Conservation (phyloP, 257 asterid genomes). For the Nicotiana otophora region DNA sequence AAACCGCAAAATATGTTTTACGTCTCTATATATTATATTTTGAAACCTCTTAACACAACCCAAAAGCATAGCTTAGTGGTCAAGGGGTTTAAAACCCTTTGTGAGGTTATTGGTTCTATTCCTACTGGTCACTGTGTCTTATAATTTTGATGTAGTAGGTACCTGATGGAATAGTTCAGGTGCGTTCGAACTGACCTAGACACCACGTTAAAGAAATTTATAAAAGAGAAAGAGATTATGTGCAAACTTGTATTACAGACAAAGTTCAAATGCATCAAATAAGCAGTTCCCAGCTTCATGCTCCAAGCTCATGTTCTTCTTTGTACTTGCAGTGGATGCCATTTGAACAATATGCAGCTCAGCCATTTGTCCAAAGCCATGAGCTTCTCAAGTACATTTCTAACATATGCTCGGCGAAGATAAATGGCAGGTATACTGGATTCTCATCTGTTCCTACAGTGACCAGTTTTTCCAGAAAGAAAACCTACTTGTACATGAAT, state of each 20-base stretch:
- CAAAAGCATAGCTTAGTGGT: too few species aligned
- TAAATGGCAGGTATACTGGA: constrained; percentile 50
- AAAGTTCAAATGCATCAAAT: neutral
- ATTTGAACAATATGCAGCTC: constrained; percentile 65
- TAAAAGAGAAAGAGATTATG: too few species aligned
- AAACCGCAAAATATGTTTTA: too few species aligned
- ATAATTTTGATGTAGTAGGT: too few species aligned
- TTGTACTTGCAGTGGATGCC: constrained; percentile 82
- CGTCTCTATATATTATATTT: too few species aligned
- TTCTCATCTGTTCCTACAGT: constrained; percentile 40
- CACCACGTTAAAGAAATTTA: too few species aligned
- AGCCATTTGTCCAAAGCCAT: constrained; percentile 58
- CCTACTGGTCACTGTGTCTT: too few species aligned
- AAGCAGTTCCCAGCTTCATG: neutral
- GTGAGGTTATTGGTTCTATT: too few species aligned
- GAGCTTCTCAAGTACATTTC: constrained; percentile 44
- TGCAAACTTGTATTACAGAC: neutral
- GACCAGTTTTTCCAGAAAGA: constrained; percentile 28
- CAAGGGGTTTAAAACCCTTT: too few species aligned
- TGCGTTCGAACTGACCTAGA: too few species aligned
- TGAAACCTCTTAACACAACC: too few species aligned
- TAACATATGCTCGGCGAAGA: constrained; percentile 57
- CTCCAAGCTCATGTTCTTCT: neutral
- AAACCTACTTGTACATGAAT: constrained; percentile 44
- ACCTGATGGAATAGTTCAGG: too few species aligned